Evolutionary conservation across 441 rosid genomes (phyloP), one percentile per base, ranked within the genome.

Genomic region (Pelargonium fulgidum): DNA sequence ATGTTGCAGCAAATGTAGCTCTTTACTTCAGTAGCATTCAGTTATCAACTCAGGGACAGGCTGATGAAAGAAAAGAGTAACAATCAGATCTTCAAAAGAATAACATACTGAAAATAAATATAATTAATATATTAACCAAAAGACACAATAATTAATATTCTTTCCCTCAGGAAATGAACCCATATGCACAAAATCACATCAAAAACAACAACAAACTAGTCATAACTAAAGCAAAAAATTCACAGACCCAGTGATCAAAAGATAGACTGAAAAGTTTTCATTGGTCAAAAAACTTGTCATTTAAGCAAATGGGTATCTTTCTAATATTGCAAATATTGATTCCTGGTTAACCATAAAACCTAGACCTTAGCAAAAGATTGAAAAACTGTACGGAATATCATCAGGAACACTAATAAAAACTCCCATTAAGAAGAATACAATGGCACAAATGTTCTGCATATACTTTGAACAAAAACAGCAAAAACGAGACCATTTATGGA

Each of bases 301-400:
- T 70, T 16, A 42, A 69, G 66, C 79, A 80, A 79, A 82, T 74
- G 81, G 80, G 71, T 33, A 33, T 62, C 77, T 39, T 67, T 63
- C 7, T 70, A 54, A 73, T 77, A 64, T 74, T 0, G 56, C 5
- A 50, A 72, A 75, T n/a, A 67, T 7, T 0, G 9, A 20, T 52
- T 26, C 64, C 58, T 63, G 62, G 24, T 44, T 13, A 69, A 65
- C 42, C 62, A 70, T 20, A 29, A 17, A 47, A 16, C 19, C 42
- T 5, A 22, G 42, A 67, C 24, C 58, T 59, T 67, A 16, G 24
- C 2, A 54, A 54, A 17, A 7, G 61, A 54, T 4, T 16, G 61
- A 16, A 54, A 4, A 54, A 54, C 61, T 54, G 22, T 54, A 54
- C 22, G 22, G 3, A 16, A 7, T 16, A 54, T 54, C 61, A 54